A percentile compares a stretch with the other conserved stretches of the same genome.
phyloP scores from a whole-genome alignment of 495 filamentous ascomycete species.

The Aspergillus sclerotioniger region DNA sequence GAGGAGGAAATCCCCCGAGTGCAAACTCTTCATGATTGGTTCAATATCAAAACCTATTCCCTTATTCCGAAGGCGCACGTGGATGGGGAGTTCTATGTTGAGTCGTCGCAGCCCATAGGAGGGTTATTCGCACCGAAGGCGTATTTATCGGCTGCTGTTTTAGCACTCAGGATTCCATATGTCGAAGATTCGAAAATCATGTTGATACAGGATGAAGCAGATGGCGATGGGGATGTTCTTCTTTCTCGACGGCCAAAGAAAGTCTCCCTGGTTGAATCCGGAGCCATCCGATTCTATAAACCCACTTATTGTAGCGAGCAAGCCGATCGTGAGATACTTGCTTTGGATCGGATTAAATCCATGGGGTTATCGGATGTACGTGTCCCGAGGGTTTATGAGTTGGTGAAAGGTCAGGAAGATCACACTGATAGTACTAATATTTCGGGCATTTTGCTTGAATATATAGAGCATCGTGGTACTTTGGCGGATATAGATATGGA shows the following conservation, averaged over 20 bases:
- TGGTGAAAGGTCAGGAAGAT: conserved; percentile 4
- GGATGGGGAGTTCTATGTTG: conserved; percentile 1
- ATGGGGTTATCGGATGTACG: neutral
- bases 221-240: too few relatives aligned
- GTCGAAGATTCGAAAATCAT: neutral
- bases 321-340: conserved; percentile 3
- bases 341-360: neutral
- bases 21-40: conserved; percentile 7
- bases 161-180: neutral
- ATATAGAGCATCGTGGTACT: conserved; percentile 7
- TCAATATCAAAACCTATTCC: neutral
- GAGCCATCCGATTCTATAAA: neutral
- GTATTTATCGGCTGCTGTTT: neutral
- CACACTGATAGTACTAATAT: neutral
- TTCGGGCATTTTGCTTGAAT: conserved; percentile 4
- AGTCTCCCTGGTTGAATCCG: neutral
- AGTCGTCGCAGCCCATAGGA: neutral
- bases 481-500: conserved; percentile 11
- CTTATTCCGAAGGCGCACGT: neutral
- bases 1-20: neutral
- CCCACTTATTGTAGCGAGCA: neutral
- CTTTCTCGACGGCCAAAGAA: conserved; percentile 3
- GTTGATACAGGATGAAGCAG: neutral
- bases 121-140: conserved; percentile 2
- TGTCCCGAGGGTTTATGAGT: neutral